phyloP scores from a whole-genome alignment of 2,329 filamentous ascomycete species.

The Penicillium olsonii region DNA sequence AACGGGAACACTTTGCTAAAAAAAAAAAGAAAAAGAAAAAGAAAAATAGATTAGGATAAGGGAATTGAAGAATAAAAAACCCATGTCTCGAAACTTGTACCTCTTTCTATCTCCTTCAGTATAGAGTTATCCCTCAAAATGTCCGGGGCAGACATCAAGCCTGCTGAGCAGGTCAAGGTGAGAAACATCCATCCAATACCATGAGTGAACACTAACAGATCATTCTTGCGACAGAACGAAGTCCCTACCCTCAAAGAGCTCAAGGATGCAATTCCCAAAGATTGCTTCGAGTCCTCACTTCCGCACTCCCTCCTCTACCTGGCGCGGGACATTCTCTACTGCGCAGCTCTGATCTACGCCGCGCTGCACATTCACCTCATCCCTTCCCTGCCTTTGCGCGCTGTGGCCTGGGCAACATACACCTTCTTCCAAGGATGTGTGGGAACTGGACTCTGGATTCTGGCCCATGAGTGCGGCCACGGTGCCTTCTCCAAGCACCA shows the following conservation, averaged over 20 bases:
- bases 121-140: conserved; percentile 1
- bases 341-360: conserved; percentile 51
- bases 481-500: conserved; percentile 64
- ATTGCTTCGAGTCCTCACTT: conserved; percentile 62
- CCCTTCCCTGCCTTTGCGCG: conserved; percentile 46
- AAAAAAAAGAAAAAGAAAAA: no score
- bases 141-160: conserved; percentile 4
- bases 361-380: conserved; percentile 58
- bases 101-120: neutral
- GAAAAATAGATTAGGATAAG: no score
- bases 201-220: neutral
- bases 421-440: conserved; percentile 66
- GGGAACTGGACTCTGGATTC: conserved; percentile 69
- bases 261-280: conserved; percentile 56
- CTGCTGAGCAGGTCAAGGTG: conserved; percentile 9
- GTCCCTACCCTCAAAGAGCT: conserved; percentile 18
- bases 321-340: conserved; percentile 57
- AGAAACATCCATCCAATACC: neutral
- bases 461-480: conserved; percentile 72
- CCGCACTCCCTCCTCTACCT: conserved; percentile 58
- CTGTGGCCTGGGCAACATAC: conserved; percentile 59
- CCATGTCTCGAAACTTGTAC: neutral
- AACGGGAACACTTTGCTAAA: no score
- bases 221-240: neutral
- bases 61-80: conserved; percentile 3